Base-by-base conservation (phyloP, 768 basidiomycete species). In the Calvatia gigantea region DNA sequence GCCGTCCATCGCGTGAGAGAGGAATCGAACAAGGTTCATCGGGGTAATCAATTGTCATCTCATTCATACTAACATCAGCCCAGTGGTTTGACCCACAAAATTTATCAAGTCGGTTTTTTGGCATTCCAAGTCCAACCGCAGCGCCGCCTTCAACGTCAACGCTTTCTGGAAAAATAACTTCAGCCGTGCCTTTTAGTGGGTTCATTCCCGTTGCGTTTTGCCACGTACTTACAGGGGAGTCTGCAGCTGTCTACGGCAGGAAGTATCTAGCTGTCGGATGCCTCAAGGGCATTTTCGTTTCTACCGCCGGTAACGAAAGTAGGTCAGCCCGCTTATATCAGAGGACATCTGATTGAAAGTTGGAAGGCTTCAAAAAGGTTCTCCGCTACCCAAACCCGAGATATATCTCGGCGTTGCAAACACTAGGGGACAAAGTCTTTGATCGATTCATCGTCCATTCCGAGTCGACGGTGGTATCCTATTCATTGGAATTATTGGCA, bases 361-460 rank as follows among this genome's bases (percentile, higher is more conserved):
- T 45, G 28, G 38, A 58, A 91, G 89, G 75, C 12, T 89, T 80
- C 64, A 77, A 73, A 56, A 79, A 73, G 62, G 81, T 86, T 14
- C 67, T 93, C n/a, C 62, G 71, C 7, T 72, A 75, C 55, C 64
- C 73, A 6, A 79, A 77, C 47, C 76, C 83, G 17, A 77, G 73
- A 2, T 76, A 78, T 12, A 73, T 94, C 32, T 73, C 81, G 6
- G 83, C 82, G 0, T 67, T 92, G 15, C 81, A 79, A 57, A 69
- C 70, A 4, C 35, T 69, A 25, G 71, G 69, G 6, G 52, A 68
- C 19, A 75, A 73, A 29, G 68, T 73, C 0, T 85, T 81, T 66
- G 84, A 88, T 65, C 86, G 83, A 61, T 77, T 94, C 53, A 66
- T 93, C 35, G 74, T 93, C 2, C 84, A 87, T 35, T 73, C 76